Evolutionary conservation across 495 filamentous ascomycete genomes (phyloP).

Genomic region (Tuber magnatum): DNA sequence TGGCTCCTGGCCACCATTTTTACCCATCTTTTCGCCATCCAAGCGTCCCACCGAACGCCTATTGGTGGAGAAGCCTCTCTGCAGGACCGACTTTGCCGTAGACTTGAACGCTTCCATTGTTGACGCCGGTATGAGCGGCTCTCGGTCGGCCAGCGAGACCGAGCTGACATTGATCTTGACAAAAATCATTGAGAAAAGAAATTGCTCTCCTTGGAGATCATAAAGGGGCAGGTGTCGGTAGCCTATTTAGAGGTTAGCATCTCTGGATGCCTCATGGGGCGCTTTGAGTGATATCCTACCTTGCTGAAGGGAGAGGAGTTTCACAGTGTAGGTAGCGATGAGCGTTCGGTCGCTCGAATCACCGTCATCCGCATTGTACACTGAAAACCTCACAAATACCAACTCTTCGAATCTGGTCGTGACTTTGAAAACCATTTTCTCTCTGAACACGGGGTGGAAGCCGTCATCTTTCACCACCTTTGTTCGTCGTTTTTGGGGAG

Average conservation of each 20-base stretch:
- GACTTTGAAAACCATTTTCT: slow-evolving; percentile 64
- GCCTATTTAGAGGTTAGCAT: slow-evolving; percentile 41
- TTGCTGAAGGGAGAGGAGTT: slow-evolving; percentile 78
- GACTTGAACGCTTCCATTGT: slow-evolving; percentile 36
- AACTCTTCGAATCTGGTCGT: slow-evolving; percentile 87
- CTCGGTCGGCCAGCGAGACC: slow-evolving; percentile 50
- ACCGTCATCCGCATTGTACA: slow-evolving; percentile 71
- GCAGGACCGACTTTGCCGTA: slow-evolving; percentile 37
- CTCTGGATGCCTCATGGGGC: neutral
- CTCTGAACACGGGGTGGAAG: slow-evolving; percentile 80
- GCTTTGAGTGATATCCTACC: slow-evolving; percentile 41
- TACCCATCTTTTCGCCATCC: neutral
- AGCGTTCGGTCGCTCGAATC: slow-evolving; percentile 60
- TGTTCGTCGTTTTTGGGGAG: slow-evolving; percentile 70
- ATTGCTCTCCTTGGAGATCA: slow-evolving; percentile 79
- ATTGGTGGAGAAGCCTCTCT: slow-evolving; percentile 33
- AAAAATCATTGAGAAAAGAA: slow-evolving; percentile 89
- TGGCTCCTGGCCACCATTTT: neutral
- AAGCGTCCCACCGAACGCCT: slow-evolving; percentile 25
- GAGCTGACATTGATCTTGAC: slow-evolving; percentile 66
- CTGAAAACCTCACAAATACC: slow-evolving; percentile 88
- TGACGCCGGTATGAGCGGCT: slow-evolving; percentile 39
- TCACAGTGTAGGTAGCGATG: slow-evolving; percentile 77
- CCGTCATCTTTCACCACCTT: slow-evolving; percentile 75
- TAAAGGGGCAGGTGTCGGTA: slow-evolving; percentile 94